These are phyloP conservation scores for Phaeophleospora eucalypticola DNA, from an alignment of 2,329 filamentous ascomycete species.

Conservation along the genomic window DNA sequence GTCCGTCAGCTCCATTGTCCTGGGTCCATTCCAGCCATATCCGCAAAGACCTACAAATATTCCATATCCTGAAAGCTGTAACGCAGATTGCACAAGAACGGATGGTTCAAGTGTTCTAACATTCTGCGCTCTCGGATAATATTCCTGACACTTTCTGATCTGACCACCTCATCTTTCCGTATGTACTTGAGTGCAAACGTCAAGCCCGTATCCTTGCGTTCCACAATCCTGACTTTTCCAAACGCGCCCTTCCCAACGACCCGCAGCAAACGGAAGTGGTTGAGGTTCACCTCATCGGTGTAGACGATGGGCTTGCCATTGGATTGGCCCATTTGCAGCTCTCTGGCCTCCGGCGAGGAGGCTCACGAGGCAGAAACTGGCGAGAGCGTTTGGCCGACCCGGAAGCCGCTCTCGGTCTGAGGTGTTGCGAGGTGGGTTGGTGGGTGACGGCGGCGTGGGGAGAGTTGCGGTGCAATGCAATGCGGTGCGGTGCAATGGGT, in stretches of 20 bases:
- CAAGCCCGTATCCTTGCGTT: slow-evolving; percentile 89
- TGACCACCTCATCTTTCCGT: slow-evolving; percentile 97
- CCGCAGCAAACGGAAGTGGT: slow-evolving; percentile 90
- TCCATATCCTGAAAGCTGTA: slow-evolving; percentile 99
- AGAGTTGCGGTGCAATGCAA: neutral
- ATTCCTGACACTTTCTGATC: slow-evolving; percentile 95
- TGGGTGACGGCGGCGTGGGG: neutral
- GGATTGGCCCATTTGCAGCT: slow-evolving; percentile 75
- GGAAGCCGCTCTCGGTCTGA: neutral
- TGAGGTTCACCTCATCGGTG: slow-evolving; percentile 94
- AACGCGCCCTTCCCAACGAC: slow-evolving; percentile 98
- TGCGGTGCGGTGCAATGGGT: neutral
- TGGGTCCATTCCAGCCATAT: neutral
- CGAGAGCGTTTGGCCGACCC: slow-evolving; percentile 4
- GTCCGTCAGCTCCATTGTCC: slow-evolving; percentile 24
- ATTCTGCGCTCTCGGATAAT: slow-evolving; percentile 96
- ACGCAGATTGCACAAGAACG: slow-evolving; percentile 95
- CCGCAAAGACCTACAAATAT: slow-evolving; percentile 70
- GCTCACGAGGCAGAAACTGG: slow-evolving; percentile 1
- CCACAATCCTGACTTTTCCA: slow-evolving; percentile 97
- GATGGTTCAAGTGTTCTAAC: slow-evolving; percentile 96
- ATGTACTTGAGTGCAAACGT: slow-evolving; percentile 98
- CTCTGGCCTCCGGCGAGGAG: neutral
- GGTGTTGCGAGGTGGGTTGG: neutral
- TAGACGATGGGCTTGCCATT: slow-evolving; percentile 91